Conservation (phyloP, 2,329 filamentous ascomycete genomes). For the Dactylellina parvicollis region DNA sequence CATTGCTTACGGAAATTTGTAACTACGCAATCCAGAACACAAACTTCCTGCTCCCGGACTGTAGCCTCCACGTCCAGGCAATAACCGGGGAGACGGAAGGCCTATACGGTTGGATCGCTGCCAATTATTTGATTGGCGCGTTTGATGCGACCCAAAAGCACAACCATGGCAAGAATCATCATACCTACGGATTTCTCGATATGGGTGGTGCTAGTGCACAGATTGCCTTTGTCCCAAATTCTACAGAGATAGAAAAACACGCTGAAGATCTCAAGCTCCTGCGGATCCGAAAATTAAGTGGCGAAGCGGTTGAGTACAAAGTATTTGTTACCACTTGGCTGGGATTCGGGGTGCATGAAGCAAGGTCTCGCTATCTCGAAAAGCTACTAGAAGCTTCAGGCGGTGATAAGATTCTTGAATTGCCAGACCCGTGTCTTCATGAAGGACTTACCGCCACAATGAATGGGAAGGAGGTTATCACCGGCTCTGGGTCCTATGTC, state of each 20-base stretch:
- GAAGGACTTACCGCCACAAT: slow-evolving; percentile 76
- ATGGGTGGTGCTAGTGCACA: slow-evolving; percentile 98
- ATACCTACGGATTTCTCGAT: slow-evolving; percentile 96
- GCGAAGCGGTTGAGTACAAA: slow-evolving; percentile 78
- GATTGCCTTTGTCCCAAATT: slow-evolving; percentile 95
- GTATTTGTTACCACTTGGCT: slow-evolving; percentile 98
- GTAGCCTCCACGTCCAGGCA: slow-evolving; percentile 86
- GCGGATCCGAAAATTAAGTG: slow-evolving; percentile 83
- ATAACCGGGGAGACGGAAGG: slow-evolving; percentile 96
- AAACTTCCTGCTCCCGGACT: slow-evolving; percentile 87
- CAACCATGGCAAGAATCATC: slow-evolving; percentile 83
- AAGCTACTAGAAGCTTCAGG: slow-evolving; percentile 74
- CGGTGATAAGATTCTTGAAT: slow-evolving; percentile 70
- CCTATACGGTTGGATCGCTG: slow-evolving; percentile 95
- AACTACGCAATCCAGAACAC: slow-evolving; percentile 80
- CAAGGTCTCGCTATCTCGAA: slow-evolving; percentile 83
- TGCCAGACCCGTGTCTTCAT: slow-evolving; percentile 92
- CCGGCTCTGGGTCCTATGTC: slow-evolving; percentile 50
- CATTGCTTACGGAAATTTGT: slow-evolving; percentile 81
- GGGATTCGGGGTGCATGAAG: slow-evolving; percentile 95
- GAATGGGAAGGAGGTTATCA: slow-evolving; percentile 69
- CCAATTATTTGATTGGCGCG: slow-evolving; percentile 91
- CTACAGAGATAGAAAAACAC: slow-evolving; percentile 88
- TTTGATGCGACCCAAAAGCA: slow-evolving; percentile 82
- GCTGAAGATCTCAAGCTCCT: slow-evolving; percentile 87